These are phyloP conservation scores for Coffea eugenioides DNA, from an alignment of 257 asterid species.

Conservation along the genomic window DNA sequence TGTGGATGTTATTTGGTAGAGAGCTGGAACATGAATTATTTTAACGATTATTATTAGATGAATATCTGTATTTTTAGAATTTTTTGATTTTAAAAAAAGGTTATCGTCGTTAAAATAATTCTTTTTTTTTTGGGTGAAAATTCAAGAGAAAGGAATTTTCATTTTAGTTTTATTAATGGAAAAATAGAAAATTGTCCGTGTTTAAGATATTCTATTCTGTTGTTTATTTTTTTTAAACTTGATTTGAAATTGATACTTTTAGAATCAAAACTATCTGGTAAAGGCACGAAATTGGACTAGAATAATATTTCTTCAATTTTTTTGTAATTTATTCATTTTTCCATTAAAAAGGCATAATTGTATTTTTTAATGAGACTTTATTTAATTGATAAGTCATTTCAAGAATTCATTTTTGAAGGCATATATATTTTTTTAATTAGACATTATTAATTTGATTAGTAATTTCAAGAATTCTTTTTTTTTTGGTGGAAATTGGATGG, in stretches of 20 bases:
- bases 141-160: conserved; percentile 2
- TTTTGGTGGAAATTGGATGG: neutral
- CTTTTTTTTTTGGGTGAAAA: neutral
- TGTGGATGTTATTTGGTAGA: neutral
- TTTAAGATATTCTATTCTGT: too few species aligned
- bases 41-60: too few species aligned
- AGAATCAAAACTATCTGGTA: neutral
- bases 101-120: too few species aligned
- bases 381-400: neutral
- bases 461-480: neutral
- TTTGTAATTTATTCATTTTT: too few species aligned
- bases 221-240: too few species aligned
- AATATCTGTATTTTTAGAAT: too few species aligned
- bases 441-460: neutral
- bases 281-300: neutral
- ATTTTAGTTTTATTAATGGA: neutral
- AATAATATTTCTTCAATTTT: too few species aligned
- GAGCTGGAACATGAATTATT: neutral
- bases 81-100: too few species aligned
- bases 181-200: neutral
- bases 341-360: neutral
- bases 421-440: neutral
- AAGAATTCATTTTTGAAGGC: neutral
- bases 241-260: neutral
- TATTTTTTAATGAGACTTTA: neutral